Evolutionary conservation across 768 basidiomycete species (phyloP), one percentile per base, ranked within the genome.

Genomic region (Russula compacta): DNA sequence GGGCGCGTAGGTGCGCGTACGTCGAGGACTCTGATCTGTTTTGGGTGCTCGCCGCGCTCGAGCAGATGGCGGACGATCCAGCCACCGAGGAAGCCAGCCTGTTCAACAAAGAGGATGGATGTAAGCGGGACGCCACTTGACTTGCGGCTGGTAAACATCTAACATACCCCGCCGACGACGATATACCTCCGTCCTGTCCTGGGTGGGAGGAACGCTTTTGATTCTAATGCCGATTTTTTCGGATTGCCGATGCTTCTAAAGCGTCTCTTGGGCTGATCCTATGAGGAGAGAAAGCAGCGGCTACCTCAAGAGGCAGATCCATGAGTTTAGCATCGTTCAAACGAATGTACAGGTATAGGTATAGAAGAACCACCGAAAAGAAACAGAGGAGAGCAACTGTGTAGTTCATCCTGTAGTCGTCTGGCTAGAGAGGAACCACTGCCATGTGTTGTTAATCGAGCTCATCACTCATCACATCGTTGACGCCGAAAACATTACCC

Each of bases 41-140:
- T 75, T 0, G 85, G 83, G 62, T 87, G 78, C 71, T 91, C 89
- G 1, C 89, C 89, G 2, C 89, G 81, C 54, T 83, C 76, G 4
- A 90, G 60, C 2, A 91, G 74, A 47, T 87, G 82, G 0, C 82
- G 74, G 4, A 85, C 83, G 40, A 91, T 83, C 89, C 89, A 91
- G 7, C 86, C 85, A 12, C 88, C 88, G 3, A 89, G 71, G 61
- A 89, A 89, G 0, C 88, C 88, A 4, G 83, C 81, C 87, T 89
- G 17, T 29, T 29, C 24, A 29, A 35, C 19, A 14, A 35, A 7
- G 15, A 9, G 4, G 6, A 38, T 50, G 29, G 11, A 19, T 35
- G 14, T 32, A 2, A 49, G 47, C 11, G 21, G 39, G 4, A 10
- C 43, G 17, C 17, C n/a, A 29, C 32, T 11, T 7, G 19, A 17